These are phyloP conservation scores for Glycine tomentella DNA, from an alignment of 306 rosid genomes.

Conservation along the genomic window DNA sequence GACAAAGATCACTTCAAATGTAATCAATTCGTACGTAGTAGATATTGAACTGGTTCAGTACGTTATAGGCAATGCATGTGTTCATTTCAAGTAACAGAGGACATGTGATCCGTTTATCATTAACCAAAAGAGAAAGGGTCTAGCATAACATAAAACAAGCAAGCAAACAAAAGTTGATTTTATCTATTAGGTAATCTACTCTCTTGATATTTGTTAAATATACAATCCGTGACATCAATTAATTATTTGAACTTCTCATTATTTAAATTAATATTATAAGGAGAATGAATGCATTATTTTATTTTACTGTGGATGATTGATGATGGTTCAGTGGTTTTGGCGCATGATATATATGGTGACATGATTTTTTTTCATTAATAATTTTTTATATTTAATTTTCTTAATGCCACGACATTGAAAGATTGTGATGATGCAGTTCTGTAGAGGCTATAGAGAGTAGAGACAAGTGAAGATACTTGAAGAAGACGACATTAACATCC, in stretches of 20 bases:
- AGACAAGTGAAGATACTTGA: too few species aligned
- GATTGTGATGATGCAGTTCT: too few species aligned
- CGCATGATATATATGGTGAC: background rate
- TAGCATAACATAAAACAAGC: background rate
- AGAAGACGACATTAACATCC: too few species aligned
- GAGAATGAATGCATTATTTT: background rate
- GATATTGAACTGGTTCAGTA: background rate
- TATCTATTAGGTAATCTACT: constrained; percentile 15
- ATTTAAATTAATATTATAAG: background rate
- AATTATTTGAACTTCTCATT: background rate
- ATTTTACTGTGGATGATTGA: background rate
- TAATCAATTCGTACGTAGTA: constrained; percentile 5
- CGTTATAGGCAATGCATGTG: background rate
- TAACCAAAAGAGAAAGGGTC: constrained; percentile 18
- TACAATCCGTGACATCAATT: background rate
- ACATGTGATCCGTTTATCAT: constrained; percentile 8
- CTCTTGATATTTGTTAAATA: background rate
- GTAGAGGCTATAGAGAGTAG: too few species aligned
- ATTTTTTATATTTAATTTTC: constrained; percentile 1
- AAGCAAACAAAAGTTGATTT: constrained; percentile 14
- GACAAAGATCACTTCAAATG: background rate
- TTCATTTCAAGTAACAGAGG: background rate
- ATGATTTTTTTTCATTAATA: background rate
- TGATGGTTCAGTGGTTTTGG: constrained; percentile 10
- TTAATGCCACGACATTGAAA: background rate